phyloP scores from a whole-genome alignment of 2,329 filamentous ascomycete genomes.

The Talaromyces funiculosus region DNA sequence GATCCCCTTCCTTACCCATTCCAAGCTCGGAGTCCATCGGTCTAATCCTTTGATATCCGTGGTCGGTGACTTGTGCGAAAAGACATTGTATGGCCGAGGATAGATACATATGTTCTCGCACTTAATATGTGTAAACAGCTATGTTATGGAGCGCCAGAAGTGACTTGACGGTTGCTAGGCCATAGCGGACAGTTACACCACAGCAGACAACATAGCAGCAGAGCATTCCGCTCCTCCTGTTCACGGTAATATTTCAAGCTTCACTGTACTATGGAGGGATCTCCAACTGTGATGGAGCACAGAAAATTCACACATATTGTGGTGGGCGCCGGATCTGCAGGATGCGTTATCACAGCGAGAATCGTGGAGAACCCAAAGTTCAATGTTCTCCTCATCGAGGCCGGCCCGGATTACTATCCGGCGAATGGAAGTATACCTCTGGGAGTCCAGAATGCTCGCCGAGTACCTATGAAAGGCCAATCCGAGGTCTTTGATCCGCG shows the following conservation, averaged over 20 bases:
- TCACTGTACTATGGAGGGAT: neutral
- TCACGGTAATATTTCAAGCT: neutral
- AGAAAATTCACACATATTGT: constrained; percentile 17
- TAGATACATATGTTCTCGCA: neutral
- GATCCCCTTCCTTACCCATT: neutral
- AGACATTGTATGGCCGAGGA: neutral
- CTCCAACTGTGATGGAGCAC: too few species aligned
- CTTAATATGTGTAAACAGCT: neutral
- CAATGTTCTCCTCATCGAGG: constrained; percentile 19
- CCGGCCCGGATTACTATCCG: constrained; percentile 15
- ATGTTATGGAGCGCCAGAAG: neutral
- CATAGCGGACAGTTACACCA: neutral
- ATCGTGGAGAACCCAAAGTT: constrained; percentile 15
- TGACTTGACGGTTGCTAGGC: neutral
- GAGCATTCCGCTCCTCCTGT: neutral
- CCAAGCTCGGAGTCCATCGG: neutral
- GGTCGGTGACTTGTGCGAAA: neutral
- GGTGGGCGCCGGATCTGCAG: constrained; percentile 17
- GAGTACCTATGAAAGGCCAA: constrained; percentile 17
- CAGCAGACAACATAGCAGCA: neutral
- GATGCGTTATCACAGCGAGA: constrained; percentile 18
- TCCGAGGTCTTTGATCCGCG: constrained; percentile 15
- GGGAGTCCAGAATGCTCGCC: constrained; percentile 13
- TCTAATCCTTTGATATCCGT: neutral
- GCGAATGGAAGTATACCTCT: neutral